These are phyloP conservation scores for Aspergillus melleus DNA, from an alignment of 2,329 filamentous ascomycete species.

Conservation along the genomic window DNA sequence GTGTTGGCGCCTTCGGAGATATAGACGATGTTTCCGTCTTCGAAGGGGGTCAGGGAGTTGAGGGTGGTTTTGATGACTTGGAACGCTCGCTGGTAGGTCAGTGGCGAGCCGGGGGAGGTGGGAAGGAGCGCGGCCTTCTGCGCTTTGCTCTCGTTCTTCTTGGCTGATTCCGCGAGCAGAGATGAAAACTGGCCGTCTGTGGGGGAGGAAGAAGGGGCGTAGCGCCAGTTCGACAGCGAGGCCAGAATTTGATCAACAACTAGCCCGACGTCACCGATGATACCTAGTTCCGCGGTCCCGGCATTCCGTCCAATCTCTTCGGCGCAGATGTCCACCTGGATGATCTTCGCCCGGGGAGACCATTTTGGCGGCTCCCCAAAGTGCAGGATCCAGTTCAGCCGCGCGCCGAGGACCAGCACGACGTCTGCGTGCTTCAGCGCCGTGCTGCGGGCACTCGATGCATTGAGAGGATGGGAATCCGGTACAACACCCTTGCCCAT, in stretches of 20 bases:
- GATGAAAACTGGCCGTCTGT: conserved; percentile 31
- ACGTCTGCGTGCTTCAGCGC: conserved; percentile 57
- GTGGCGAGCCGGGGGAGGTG: conserved; percentile 36
- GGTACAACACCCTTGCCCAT: conserved; percentile 61
- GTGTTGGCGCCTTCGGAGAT: conserved; percentile 61
- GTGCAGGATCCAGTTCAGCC: conserved; percentile 61
- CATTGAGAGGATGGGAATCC: conserved; percentile 55
- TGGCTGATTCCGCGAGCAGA: conserved; percentile 29
- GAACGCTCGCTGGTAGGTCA: conserved; percentile 55
- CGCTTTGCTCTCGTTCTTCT: conserved; percentile 51
- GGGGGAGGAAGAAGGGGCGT: conserved; percentile 32
- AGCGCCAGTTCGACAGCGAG: conserved; percentile 49
- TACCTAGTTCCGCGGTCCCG: conserved; percentile 48
- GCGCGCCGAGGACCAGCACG: conserved; percentile 55
- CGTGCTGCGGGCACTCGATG: conserved; percentile 54
- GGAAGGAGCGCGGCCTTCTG: conserved; percentile 42
- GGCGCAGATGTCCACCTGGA: conserved; percentile 56
- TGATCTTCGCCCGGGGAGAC: conserved; percentile 51
- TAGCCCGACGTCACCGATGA: conserved; percentile 54
- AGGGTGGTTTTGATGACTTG: conserved; percentile 54
- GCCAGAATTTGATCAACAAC: conserved; percentile 49
- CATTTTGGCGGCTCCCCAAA: conserved; percentile 58
- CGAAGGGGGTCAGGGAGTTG: conserved; percentile 46
- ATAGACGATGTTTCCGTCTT: conserved; percentile 53
- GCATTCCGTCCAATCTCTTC: conserved; percentile 57